phyloP scores from a whole-genome alignment of 306 rosid genomes.

The Purshia tridentata region DNA sequence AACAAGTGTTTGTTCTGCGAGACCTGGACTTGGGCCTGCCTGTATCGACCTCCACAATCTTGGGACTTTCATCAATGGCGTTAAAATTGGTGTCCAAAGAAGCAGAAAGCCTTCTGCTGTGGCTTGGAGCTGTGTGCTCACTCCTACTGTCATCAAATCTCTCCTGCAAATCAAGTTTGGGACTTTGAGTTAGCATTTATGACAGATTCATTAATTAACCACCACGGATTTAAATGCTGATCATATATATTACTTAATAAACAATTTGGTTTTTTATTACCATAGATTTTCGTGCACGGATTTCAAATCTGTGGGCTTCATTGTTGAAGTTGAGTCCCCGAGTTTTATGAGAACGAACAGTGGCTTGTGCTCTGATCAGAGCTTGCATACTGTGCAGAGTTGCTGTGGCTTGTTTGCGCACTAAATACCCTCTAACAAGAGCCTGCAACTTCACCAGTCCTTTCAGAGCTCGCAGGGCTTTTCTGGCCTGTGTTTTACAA shows the following conservation, averaged over 20 bases:
- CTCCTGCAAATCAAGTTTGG: slow-evolving; percentile 45
- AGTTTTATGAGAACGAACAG: slow-evolving; percentile 63
- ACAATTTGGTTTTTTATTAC: slow-evolving; percentile 38
- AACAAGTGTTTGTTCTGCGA: slow-evolving; percentile 66
- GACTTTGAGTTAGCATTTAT: background rate
- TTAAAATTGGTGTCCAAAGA: slow-evolving; percentile 48
- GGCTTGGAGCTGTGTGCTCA: slow-evolving; percentile 51
- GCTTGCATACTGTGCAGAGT: slow-evolving; percentile 86
- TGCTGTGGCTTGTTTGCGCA: slow-evolving; percentile 78
- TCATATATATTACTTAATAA: background rate
- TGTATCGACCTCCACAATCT: slow-evolving; percentile 83
- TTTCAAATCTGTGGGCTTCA: slow-evolving; percentile 47
- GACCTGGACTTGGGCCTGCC: slow-evolving; percentile 75
- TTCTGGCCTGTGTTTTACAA: slow-evolving; percentile 59
- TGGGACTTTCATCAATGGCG: slow-evolving; percentile 62
- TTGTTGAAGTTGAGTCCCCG: slow-evolving; percentile 34
- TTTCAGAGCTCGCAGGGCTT: slow-evolving; percentile 82
- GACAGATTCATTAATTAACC: slow-evolving; percentile 1
- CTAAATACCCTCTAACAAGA: slow-evolving; percentile 80
- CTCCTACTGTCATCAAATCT: slow-evolving; percentile 64
- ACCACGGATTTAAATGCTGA: slow-evolving; percentile 11
- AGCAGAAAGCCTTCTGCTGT: slow-evolving; percentile 63
- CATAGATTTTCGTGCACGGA: slow-evolving; percentile 62
- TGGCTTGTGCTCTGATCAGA: slow-evolving; percentile 78
- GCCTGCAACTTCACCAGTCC: slow-evolving; percentile 92